Evolutionary conservation across 139 green algal genomes (phyloP).

Genomic region (Limnomonas spitsbergensis): DNA sequence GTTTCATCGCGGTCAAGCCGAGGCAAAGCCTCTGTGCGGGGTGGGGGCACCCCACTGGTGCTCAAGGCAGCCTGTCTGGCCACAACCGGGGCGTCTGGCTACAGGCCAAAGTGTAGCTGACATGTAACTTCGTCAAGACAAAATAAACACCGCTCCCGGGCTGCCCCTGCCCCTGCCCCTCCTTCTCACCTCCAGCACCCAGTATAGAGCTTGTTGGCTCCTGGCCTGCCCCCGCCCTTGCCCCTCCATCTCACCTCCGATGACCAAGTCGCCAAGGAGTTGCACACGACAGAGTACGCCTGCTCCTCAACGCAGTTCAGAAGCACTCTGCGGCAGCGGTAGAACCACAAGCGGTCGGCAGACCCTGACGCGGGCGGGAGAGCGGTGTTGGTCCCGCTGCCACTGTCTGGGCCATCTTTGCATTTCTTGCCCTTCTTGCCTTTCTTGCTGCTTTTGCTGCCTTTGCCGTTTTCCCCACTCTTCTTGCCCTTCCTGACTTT

Average conservation of each 20-base stretch:
- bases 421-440: not conserved
- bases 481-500: not conserved
- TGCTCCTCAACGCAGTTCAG: not conserved
- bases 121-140: too few relatives aligned
- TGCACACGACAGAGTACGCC: not conserved
- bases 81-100: not conserved
- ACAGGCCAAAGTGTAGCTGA: not conserved
- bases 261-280: not conserved
- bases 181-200: not conserved
- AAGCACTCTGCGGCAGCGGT: not conserved
- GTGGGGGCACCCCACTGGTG: too few relatives aligned
- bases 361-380: too few relatives aligned
- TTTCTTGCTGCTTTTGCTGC: too few relatives aligned
- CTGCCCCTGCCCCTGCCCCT: not conserved
- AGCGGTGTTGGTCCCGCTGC: not conserved
- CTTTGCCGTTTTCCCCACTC: not conserved
- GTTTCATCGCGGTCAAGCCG: too few relatives aligned
- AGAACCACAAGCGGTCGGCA: too few relatives aligned
- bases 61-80: not conserved
- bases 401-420: not conserved
- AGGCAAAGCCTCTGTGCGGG: too few relatives aligned
- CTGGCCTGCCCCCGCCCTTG: not conserved
- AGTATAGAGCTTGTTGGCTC: not conserved
- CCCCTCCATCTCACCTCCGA: not conserved
- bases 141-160: too few relatives aligned